Conservation (phyloP, 2,329 filamentous ascomycete species). For the Westerdykella ornata region DNA sequence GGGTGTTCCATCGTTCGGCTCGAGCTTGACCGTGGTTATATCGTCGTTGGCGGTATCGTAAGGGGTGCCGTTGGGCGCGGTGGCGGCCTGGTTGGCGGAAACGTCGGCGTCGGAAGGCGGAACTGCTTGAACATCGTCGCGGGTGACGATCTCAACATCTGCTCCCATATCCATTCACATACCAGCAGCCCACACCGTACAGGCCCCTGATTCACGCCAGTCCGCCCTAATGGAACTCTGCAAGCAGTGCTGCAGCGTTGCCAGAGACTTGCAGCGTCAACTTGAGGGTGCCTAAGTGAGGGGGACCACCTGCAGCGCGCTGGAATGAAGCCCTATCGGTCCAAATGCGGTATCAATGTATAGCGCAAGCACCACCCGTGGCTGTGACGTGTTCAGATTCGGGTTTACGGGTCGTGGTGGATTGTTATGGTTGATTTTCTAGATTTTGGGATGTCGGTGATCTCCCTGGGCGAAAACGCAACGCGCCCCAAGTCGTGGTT, state of each 20-base stretch:
- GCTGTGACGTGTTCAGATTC: slow-evolving; percentile 27
- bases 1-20: slow-evolving; percentile 17
- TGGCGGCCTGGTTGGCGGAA: slow-evolving; percentile 15
- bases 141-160: slow-evolving; percentile 25
- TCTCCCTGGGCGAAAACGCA: slow-evolving; percentile 13
- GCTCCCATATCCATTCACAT: slow-evolving; percentile 26
- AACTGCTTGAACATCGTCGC: slow-evolving; percentile 24
- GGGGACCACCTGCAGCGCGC: slow-evolving; percentile 29
- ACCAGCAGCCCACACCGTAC: background rate
- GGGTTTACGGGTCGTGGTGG: slow-evolving; percentile 20
- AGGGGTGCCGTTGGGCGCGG: slow-evolving; percentile 8
- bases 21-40: slow-evolving; percentile 25
- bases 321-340: slow-evolving; percentile 25
- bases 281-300: background rate
- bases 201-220: background rate
- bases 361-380: slow-evolving; percentile 11
- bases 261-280: background rate
- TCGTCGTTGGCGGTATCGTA: slow-evolving; percentile 8
- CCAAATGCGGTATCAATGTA: slow-evolving; percentile 19
- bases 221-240: background rate
- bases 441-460: slow-evolving; percentile 22
- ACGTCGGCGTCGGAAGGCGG: slow-evolving; percentile 18
- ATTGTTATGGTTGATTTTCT: slow-evolving; percentile 20
- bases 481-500: slow-evolving; percentile 1
- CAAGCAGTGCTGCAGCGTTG: background rate